Percentiles rank a stretch among this genome's conserved stretches.
Evolutionary conservation across 2,329 filamentous ascomycete genomes (phyloP).

Genomic region (Arthrobotrys iridis): DNA sequence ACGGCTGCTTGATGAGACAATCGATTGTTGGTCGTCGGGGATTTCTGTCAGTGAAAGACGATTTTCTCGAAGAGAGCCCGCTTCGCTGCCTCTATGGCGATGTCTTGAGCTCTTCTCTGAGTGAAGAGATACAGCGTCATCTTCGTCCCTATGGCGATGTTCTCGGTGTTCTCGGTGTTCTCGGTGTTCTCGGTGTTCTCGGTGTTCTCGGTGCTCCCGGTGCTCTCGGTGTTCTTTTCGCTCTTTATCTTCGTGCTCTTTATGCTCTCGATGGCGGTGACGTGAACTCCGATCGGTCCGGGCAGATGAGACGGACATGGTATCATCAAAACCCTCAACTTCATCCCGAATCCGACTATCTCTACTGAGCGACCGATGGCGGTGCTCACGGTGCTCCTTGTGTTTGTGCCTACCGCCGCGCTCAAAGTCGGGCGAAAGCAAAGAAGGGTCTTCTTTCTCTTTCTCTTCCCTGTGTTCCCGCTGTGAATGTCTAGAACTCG

Average conservation of each 20-base stretch:
- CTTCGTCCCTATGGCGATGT: conserved; percentile 22
- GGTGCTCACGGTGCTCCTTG: conserved; percentile 44
- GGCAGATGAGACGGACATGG: conserved; percentile 36
- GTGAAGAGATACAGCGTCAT: conserved; percentile 33
- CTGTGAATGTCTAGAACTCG: conserved; percentile 45
- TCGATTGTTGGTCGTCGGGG: conserved; percentile 41
- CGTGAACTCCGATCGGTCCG: conserved; percentile 44
- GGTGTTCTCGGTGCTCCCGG: conserved; percentile 9
- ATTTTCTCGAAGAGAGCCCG: conserved; percentile 25
- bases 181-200: conserved; percentile 17
- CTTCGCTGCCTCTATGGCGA: conserved; percentile 41
- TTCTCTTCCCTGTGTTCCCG: conserved; percentile 13
- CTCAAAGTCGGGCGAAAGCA: conserved; percentile 41
- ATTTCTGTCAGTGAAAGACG: conserved; percentile 44
- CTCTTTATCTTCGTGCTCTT: conserved; percentile 29
- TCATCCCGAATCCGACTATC: conserved; percentile 37
- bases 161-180: conserved; percentile 12
- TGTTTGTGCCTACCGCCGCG: conserved; percentile 32
- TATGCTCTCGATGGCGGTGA: conserved; percentile 41
- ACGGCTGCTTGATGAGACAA: conserved; percentile 38
- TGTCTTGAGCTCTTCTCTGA: conserved; percentile 44
- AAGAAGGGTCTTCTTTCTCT: conserved; percentile 7
- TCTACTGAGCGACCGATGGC: conserved; percentile 47
- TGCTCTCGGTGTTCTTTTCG: conserved; percentile 28
- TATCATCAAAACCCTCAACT: conserved; percentile 37